phyloP scores from a whole-genome alignment of 441 rosid species.

The Brassica hybrid region DNA sequence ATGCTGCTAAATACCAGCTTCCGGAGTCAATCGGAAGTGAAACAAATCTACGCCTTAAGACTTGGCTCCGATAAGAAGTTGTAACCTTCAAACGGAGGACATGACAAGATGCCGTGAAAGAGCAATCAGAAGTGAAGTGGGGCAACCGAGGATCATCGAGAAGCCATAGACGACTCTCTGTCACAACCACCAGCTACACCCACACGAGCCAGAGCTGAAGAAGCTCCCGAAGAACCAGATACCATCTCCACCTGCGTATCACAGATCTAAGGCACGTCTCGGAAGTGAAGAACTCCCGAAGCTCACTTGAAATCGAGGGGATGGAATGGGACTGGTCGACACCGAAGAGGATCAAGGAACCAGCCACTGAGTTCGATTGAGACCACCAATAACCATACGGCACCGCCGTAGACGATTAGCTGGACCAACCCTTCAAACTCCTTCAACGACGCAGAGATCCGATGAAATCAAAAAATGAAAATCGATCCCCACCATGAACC shows the following conservation, averaged over 20 bases:
- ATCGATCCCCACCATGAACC: background rate
- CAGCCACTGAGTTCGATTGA: no score
- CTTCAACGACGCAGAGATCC: no score
- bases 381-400: no score
- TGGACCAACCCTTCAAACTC: no score
- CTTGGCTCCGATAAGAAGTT: background rate
- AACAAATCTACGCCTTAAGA: background rate
- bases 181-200: background rate
- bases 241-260: background rate
- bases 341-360: background rate
- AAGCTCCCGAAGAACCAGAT: background rate
- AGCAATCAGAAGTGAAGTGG: background rate
- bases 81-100: background rate
- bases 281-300: background rate
- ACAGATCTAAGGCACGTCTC: background rate
- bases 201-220: background rate
- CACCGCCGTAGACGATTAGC: no score
- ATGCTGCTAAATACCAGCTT: background rate
- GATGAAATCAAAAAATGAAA: background rate
- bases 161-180: background rate
- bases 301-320: background rate
- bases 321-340: background rate
- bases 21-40: background rate
- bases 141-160: no score
- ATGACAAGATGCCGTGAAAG: background rate